Base-by-base conservation (phyloP, 2,329 filamentous ascomycete genomes). In the Gaeumannomyces sp. region DNA sequence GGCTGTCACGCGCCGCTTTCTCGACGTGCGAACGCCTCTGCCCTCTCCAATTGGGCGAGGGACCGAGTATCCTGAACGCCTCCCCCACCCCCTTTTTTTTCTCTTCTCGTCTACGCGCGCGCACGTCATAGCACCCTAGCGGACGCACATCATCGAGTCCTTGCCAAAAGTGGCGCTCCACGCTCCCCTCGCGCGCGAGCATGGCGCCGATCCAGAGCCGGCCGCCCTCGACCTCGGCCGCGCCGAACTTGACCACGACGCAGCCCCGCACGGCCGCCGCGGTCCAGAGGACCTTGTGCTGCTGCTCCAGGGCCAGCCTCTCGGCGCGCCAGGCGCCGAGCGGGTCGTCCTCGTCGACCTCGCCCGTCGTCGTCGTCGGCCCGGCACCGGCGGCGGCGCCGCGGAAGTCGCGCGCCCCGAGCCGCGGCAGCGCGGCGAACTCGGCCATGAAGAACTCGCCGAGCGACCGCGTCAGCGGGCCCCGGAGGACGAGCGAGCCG, bases 231-330 rank as follows among this genome's bases (percentile, higher is more conserved):
- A 97, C 89, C 59, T 89, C 89, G 64, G 82, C 83, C 1, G 93
- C 91, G 1, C 91, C 92, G 74, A 98, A 96, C 75, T 98, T 98
- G 70, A 98, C 89, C 31, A 97, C 83, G 4, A 95, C 89, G 72
- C 94, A 97, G 4, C 92, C 89, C 64, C 93, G 84, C 45, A 96
- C 87, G 31, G 83, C 84, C 19, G 93, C 91, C 16, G 90, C 91
- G 31, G 92, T 93, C 92, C 93, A 97, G 4, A 94, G 79, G 4
- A 96, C 76, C 22, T 84, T 84, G 61, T 83, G 79, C 13, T 76
- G 72, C 67, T 77, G 82, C 74, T 95, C 90, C 72, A 81, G 79
- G 64, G 75, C 73, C 27, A 89, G 78, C 66, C 89, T 82, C 62
- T 73, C 73, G 33, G 74, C 73, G 63, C 88, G 80, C 86, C 87